phyloP scores from a whole-genome alignment of 352 stramenopile genomes.

The Thraustochytrium striatum region DNA sequence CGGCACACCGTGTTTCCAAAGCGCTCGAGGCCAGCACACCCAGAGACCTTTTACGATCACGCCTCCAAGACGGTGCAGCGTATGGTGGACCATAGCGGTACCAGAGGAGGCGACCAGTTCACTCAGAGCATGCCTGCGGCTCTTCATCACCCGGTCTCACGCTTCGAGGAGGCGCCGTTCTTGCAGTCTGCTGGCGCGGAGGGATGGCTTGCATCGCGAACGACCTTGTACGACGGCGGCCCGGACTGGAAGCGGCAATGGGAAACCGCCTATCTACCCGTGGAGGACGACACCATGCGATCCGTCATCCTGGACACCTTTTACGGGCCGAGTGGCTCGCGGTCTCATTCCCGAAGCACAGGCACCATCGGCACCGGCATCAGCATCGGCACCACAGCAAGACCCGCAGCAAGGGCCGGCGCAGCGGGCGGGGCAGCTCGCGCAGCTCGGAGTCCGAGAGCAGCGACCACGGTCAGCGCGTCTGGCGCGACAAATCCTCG shows the following conservation, averaged over 20 bases:
- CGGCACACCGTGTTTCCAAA: not conserved
- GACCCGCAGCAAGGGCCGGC: not conserved
- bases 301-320: slow-evolving; percentile 26
- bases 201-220: not conserved
- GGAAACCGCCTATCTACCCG: not conserved
- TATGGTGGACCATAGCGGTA: slow-evolving; percentile 15
- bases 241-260: slow-evolving; percentile 1
- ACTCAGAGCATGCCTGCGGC: too few species aligned
- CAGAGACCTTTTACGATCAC: slow-evolving; percentile 35
- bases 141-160: too few species aligned
- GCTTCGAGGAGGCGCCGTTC: too few species aligned
- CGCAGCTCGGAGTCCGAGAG: not conserved
- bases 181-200: not conserved
- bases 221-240: not conserved
- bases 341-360: too few species aligned
- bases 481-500: not conserved
- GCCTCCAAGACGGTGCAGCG: not conserved
- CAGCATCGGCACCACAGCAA: too few species aligned
- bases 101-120: too few species aligned
- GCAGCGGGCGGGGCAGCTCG: not conserved
- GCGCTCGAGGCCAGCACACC: not conserved
- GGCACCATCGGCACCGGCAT: too few species aligned
- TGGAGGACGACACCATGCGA: slow-evolving; percentile 1
- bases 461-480: not conserved
- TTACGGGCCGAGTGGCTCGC: not conserved